Percentiles rank a stretch among this genome's conserved stretches.
phyloP scores from a whole-genome alignment of 2,329 filamentous ascomycete genomes.

The Apiospora arundinis region DNA sequence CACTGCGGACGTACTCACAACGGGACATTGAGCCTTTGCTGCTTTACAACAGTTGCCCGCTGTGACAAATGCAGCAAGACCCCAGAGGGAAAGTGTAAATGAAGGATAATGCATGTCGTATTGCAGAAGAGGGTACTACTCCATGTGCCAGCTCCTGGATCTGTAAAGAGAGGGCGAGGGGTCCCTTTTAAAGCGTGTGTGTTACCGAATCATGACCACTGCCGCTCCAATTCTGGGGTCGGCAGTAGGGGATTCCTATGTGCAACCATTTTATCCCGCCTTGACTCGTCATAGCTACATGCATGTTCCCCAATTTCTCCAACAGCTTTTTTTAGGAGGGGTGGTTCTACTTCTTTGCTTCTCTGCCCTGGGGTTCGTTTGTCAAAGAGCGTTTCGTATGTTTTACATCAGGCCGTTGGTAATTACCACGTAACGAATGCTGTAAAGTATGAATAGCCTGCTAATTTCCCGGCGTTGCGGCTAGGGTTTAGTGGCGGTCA shows the following conservation, averaged over 20 bases:
- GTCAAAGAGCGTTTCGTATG: too few relatives aligned
- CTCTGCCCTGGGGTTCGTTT: too few relatives aligned
- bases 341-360: too few relatives aligned
- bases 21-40: constrained; percentile 30
- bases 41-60: not conserved
- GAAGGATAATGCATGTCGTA: constrained; percentile 17
- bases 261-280: not conserved
- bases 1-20: constrained; percentile 36
- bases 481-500: not conserved
- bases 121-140: too few relatives aligned
- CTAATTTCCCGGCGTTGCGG: not conserved
- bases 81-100: constrained; percentile 22
- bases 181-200: not conserved
- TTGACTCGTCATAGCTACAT: constrained; percentile 9
- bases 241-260: too few relatives aligned
- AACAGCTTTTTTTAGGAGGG: not conserved
- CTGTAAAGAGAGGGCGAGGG: not conserved
- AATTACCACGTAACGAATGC: not conserved
- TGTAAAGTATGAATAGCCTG: not conserved
- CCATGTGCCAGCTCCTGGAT: too few relatives aligned
- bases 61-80: not conserved
- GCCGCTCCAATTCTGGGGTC: not conserved
- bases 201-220: constrained; percentile 17
- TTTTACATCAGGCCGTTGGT: not conserved
- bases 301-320: not conserved